These are phyloP conservation scores for Penicillium flavigenum DNA, from an alignment of 495 filamentous ascomycete genomes.

Conservation along the genomic window DNA sequence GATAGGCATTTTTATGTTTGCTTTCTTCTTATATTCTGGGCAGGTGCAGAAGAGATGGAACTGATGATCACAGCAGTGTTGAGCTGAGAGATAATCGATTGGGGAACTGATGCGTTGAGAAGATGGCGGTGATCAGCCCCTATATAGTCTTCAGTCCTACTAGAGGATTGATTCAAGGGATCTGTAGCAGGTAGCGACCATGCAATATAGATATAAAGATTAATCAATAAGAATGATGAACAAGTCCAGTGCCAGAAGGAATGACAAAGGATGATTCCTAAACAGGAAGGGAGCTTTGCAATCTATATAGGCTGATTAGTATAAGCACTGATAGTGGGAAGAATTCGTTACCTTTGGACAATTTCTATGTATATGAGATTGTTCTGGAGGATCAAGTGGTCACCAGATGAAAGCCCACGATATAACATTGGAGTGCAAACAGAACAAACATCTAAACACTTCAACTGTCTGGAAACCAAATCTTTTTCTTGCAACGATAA, in stretches of 20 bases:
- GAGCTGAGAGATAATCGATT: neutral
- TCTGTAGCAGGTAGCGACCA: neutral
- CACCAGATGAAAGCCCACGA: neutral
- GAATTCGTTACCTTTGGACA: neutral
- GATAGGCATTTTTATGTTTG: constrained; percentile 29
- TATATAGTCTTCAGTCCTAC: neutral
- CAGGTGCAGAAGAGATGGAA: no score
- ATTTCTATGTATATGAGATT: constrained; percentile 3
- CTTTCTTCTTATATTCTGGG: neutral
- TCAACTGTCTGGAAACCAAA: no score
- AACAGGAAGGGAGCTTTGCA: neutral
- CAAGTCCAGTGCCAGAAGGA: neutral
- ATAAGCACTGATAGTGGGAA: neutral
- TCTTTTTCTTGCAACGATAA: no score
- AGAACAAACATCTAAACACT: constrained; percentile 4
- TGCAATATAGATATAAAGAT: constrained; percentile 3
- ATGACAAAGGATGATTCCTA: neutral
- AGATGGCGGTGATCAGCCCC: neutral
- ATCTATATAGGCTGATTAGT: constrained; percentile 5
- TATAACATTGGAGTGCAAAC: constrained; percentile 9
- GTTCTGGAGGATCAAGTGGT: neutral
- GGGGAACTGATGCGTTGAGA: neutral
- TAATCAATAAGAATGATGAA: neutral
- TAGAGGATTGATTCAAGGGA: neutral
- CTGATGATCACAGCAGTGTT: neutral